phyloP scores from a whole-genome alignment of 108 stramenopile species.

The Conticribra weissflogii region DNA sequence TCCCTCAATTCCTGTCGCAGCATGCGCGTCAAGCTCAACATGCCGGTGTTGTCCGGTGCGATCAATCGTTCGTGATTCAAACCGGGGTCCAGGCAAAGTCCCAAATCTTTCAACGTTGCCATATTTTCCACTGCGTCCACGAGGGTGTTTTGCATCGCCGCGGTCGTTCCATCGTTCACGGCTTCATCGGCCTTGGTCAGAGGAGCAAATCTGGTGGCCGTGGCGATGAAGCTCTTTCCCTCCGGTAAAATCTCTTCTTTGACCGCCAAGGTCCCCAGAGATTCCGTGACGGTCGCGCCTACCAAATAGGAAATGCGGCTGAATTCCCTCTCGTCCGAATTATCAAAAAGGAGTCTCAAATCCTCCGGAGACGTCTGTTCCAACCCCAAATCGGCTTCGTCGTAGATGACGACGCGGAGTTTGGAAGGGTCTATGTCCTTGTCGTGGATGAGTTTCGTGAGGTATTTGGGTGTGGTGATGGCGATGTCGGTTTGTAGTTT shows the following conservation, averaged over 20 bases:
- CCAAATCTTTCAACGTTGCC: slow-evolving; percentile 75
- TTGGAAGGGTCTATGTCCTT: slow-evolving; percentile 76
- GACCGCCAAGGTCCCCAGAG: slow-evolving; percentile 76
- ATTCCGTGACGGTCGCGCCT: slow-evolving; percentile 83
- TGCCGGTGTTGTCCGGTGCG: slow-evolving; percentile 49
- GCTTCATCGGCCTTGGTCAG: slow-evolving; percentile 38
- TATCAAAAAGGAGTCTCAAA: slow-evolving; percentile 69
- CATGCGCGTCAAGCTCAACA: slow-evolving; percentile 67
- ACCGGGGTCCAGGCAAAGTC: slow-evolving; percentile 76
- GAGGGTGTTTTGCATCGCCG: too few relatives aligned
- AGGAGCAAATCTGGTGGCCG: slow-evolving; percentile 64
- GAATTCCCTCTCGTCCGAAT: slow-evolving; percentile 53
- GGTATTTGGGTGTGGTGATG: slow-evolving; percentile 77
- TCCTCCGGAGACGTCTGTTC: slow-evolving; percentile 62
- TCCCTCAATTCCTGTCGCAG: slow-evolving; percentile 74
- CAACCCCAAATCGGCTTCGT: slow-evolving; percentile 87
- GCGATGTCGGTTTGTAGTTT: slow-evolving; percentile 89
- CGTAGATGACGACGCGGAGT: slow-evolving; percentile 72
- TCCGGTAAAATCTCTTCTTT: slow-evolving; percentile 71
- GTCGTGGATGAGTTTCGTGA: slow-evolving; percentile 72
- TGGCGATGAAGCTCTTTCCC: slow-evolving; percentile 81
- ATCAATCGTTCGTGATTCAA: slow-evolving; percentile 71
- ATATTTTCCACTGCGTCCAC: slow-evolving; percentile 14
- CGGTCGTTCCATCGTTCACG: neutral
- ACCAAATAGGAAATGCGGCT: slow-evolving; percentile 75